A percentile compares a stretch with the other conserved stretches of the same genome.
These are phyloP conservation scores for Neurospora sp. DNA, from an alignment of 495 filamentous ascomycete genomes.

Conservation along the genomic window DNA sequence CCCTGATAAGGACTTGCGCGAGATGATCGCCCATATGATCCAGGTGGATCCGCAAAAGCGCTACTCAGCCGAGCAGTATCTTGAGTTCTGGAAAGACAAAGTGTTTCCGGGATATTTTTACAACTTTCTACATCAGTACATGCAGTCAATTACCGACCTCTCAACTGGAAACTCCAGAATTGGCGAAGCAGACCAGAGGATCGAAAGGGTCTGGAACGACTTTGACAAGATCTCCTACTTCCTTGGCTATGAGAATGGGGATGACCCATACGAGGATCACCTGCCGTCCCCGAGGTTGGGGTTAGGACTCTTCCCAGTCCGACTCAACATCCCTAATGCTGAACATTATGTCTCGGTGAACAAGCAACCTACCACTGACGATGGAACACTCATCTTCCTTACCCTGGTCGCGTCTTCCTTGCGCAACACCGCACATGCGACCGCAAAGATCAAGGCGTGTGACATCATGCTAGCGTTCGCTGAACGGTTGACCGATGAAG, in stretches of 20 bases:
- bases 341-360: constrained; percentile 47
- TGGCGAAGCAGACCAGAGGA: constrained; percentile 81
- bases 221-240: constrained; percentile 98
- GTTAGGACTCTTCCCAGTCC: constrained; percentile 56
- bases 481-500: constrained; percentile 86
- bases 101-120: constrained; percentile 95
- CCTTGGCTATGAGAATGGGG: constrained; percentile 56
- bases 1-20: constrained; percentile 74
- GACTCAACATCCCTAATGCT: constrained; percentile 80
- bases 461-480: constrained; percentile 90
- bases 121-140: constrained; percentile 93
- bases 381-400: constrained; percentile 88
- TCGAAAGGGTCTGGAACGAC: constrained; percentile 83
- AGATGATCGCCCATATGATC: constrained; percentile 91
- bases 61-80: constrained; percentile 88
- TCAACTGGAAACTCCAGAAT: constrained; percentile 57
- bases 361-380: constrained; percentile 48
- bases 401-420: constrained; percentile 79
- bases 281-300: constrained; percentile 33
- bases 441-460: constrained; percentile 80
- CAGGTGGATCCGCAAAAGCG: constrained; percentile 82
- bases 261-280: constrained; percentile 19
- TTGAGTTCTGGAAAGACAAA: constrained; percentile 84
- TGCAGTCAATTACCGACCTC: constrained; percentile 93
- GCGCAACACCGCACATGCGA: constrained; percentile 77